Conservation (phyloP, 2,329 filamentous ascomycete genomes). For the Endoconidiophora laricicola region DNA sequence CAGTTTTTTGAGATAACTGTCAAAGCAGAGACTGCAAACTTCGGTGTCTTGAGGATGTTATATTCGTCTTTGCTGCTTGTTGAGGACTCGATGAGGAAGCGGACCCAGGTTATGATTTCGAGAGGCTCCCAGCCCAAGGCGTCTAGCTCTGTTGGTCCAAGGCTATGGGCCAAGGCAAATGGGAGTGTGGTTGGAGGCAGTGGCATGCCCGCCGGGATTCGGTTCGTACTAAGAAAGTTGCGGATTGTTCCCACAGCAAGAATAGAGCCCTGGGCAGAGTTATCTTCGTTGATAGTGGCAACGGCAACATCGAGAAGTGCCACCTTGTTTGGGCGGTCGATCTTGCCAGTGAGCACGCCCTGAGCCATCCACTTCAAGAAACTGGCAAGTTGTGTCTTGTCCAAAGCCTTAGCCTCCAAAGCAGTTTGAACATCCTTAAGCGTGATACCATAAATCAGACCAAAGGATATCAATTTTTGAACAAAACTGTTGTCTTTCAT, state of each 20-base stretch:
- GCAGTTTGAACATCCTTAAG: conserved; percentile 73
- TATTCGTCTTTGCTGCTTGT: conserved; percentile 43
- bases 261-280: conserved; percentile 47
- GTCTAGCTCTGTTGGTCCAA: conserved; percentile 52
- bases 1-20: conserved; percentile 75
- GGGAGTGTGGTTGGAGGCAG: conserved; percentile 70
- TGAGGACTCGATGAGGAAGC: conserved; percentile 57
- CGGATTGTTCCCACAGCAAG: conserved; percentile 61
- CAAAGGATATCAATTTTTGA: conserved; percentile 64
- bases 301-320: conserved; percentile 65
- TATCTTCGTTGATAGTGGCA: conserved; percentile 45
- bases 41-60: conserved; percentile 52
- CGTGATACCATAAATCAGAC: conserved; percentile 73
- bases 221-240: conserved; percentile 58
- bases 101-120: conserved; percentile 71
- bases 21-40: conserved; percentile 63
- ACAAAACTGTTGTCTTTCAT: conserved; percentile 63
- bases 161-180: conserved; percentile 59
- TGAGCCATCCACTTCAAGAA: conserved; percentile 73
- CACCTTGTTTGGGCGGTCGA: conserved; percentile 51
- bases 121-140: conserved; percentile 76
- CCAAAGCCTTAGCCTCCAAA: conserved; percentile 66
- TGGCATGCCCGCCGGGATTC: conserved; percentile 67
- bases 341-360: conserved; percentile 53
- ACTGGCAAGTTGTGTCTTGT: conserved; percentile 57